phyloP scores from a whole-genome alignment of 2,329 filamentous ascomycete genomes.

The Fonsecaea erecta region DNA sequence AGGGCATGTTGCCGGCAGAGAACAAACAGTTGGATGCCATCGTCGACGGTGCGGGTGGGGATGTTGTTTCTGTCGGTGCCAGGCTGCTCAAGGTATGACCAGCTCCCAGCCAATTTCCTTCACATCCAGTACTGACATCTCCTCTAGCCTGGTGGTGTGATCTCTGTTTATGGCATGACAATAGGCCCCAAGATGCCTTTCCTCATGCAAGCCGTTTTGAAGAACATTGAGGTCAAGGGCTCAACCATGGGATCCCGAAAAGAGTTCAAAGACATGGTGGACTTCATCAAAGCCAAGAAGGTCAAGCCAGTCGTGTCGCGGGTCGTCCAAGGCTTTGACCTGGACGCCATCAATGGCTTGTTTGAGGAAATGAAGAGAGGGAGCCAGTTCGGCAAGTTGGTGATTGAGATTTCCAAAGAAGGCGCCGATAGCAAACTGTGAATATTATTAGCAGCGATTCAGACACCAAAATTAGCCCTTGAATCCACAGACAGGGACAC shows the following conservation, averaged over 20 bases:
- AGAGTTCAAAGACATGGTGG: conserved; percentile 90
- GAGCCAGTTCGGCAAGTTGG: conserved; percentile 89
- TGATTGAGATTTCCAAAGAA: conserved; percentile 67
- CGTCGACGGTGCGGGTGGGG: conserved; percentile 87
- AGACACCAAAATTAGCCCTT: background rate
- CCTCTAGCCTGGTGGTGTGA: conserved; percentile 71
- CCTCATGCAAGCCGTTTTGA: conserved; percentile 79
- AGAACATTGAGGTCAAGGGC: conserved; percentile 84
- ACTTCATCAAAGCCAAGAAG: conserved; percentile 74
- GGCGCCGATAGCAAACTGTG: conserved; percentile 47
- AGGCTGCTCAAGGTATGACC: conserved; percentile 68
- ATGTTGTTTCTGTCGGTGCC: conserved; percentile 72
- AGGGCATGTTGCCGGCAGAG: conserved; percentile 61
- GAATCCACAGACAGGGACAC: background rate
- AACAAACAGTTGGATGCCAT: conserved; percentile 78
- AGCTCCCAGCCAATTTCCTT: background rate
- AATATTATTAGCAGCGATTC: conserved; percentile 24
- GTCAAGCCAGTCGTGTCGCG: conserved; percentile 79
- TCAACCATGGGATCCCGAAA: conserved; percentile 88
- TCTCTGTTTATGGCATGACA: conserved; percentile 91
- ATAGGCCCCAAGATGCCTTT: conserved; percentile 82
- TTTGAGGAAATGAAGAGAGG: conserved; percentile 89
- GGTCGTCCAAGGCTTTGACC: conserved; percentile 70
- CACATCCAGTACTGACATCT: conserved; percentile 4
- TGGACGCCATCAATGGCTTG: conserved; percentile 77